These are phyloP conservation scores for Penicillium cinerascens DNA, from an alignment of 495 filamentous ascomycete genomes.

Conservation along the genomic window DNA sequence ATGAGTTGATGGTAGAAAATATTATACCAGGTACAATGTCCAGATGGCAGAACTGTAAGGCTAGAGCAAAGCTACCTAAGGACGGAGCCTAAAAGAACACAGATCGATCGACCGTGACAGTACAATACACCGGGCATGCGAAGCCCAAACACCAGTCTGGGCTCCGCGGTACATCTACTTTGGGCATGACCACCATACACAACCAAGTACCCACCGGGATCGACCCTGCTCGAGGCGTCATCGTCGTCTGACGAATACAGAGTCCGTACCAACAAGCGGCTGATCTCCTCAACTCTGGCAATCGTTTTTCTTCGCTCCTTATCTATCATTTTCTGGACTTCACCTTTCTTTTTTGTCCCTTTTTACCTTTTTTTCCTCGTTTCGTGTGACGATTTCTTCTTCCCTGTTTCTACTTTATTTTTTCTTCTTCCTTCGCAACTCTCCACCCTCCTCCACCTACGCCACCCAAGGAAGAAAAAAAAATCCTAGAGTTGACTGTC, in stretches of 20 bases:
- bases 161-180: constrained; percentile 2
- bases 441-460: constrained; percentile 12
- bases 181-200: not conserved
- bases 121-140: constrained; percentile 4
- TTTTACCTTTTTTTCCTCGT: constrained; percentile 10
- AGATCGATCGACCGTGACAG: constrained; percentile 13
- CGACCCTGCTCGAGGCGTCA: constrained; percentile 11
- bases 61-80: not conserved
- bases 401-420: constrained; percentile 7
- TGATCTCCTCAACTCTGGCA: constrained; percentile 17
- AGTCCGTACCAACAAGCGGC: constrained; percentile 15
- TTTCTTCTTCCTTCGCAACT: constrained; percentile 4
- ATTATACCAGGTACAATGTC: too few species aligned
- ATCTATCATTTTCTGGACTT: constrained; percentile 26
- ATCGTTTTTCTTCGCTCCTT: constrained; percentile 22
- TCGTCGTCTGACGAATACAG: constrained; percentile 1
- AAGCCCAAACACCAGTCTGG: constrained; percentile 3
- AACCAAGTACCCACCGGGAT: not conserved
- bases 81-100: constrained; percentile 23
- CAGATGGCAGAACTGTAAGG: not conserved
- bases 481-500: constrained; percentile 29
- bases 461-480: constrained; percentile 13
- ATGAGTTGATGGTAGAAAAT: not conserved
- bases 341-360: not conserved
- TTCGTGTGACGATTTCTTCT: constrained; percentile 1